Percentiles rank a stretch among this genome's conserved stretches.
phyloP scores from a whole-genome alignment of 495 filamentous ascomycete genomes.

The Lophiostoma macrostomum region DNA sequence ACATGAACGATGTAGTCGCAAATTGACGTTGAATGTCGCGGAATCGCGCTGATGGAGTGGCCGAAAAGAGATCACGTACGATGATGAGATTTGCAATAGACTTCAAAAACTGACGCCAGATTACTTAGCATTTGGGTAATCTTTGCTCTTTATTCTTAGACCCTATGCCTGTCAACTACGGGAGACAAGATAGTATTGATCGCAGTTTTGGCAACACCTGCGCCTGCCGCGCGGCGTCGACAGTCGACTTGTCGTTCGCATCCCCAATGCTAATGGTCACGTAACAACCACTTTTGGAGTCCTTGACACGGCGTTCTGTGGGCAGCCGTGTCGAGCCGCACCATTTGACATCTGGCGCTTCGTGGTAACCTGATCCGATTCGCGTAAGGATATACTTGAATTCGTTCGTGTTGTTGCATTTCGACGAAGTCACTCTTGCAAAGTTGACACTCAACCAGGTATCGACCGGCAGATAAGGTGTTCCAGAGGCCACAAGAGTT shows the following conservation, averaged over 20 bases:
- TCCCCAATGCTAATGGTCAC: slow-evolving; percentile 62
- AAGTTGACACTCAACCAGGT: slow-evolving; percentile 70
- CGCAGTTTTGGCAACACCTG: slow-evolving; percentile 55
- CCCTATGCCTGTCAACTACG: neutral
- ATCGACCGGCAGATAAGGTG: slow-evolving; percentile 56
- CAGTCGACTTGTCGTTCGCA: slow-evolving; percentile 57
- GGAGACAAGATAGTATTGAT: slow-evolving; percentile 50
- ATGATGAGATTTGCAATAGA: too few relatives aligned
- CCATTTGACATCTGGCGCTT: slow-evolving; percentile 52
- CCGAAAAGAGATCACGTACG: too few relatives aligned
- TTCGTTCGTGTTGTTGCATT: slow-evolving; percentile 48
- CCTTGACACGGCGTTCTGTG: slow-evolving; percentile 54
- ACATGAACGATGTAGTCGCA: too few relatives aligned
- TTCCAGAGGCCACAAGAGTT: slow-evolving; percentile 50
- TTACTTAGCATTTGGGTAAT: neutral
- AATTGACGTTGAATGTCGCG: too few relatives aligned
- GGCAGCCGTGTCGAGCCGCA: slow-evolving; percentile 58
- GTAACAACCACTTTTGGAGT: slow-evolving; percentile 51
- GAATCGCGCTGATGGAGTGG: too few relatives aligned
- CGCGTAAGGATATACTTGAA: slow-evolving; percentile 62
- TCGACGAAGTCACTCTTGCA: slow-evolving; percentile 45
- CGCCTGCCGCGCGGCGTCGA: slow-evolving; percentile 52
- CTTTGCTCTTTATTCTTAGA: too few relatives aligned
- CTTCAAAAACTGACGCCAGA: too few relatives aligned
- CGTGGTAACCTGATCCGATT: slow-evolving; percentile 54